Evolutionary conservation across 106 monocot species (phyloP).

Genomic region (Phalaenopsis aphrodite): DNA sequence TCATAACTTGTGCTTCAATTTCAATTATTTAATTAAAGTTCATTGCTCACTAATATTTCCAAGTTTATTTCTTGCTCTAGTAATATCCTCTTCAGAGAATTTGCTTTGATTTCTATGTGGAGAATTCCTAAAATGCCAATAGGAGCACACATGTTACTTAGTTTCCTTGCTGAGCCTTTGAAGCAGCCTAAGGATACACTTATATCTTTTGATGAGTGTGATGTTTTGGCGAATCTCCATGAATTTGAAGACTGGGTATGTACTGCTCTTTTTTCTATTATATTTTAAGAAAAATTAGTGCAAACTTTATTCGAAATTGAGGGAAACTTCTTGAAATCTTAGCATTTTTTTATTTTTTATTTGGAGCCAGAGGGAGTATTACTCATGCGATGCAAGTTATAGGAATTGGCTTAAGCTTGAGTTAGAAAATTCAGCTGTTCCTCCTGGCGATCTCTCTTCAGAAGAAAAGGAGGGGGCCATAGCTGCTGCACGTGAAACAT

Average conservation of each 20-base stretch:
- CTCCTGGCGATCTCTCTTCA: slow-evolving; percentile 58
- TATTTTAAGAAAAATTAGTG: neutral
- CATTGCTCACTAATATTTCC: neutral
- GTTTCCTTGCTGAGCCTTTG: slow-evolving; percentile 84
- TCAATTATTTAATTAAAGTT: neutral
- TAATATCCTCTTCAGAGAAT: slow-evolving; percentile 88
- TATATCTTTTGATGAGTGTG: slow-evolving; percentile 51
- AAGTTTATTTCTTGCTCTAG: neutral
- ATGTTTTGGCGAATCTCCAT: slow-evolving; percentile 53
- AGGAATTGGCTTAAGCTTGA: slow-evolving; percentile 91
- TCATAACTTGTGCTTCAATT: neutral
- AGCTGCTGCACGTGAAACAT: slow-evolving; percentile 63
- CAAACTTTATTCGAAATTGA: neutral
- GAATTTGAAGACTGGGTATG: slow-evolving; percentile 99
- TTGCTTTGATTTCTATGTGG: slow-evolving; percentile 98
- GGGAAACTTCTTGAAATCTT: neutral
- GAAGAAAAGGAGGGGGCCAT: slow-evolving; percentile 70
- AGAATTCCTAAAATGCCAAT: slow-evolving; percentile 89
- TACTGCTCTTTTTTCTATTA: slow-evolving; percentile 3
- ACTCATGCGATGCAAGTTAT: slow-evolving; percentile 92
- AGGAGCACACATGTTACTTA: slow-evolving; percentile 92
- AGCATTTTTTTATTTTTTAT: slow-evolving; percentile 2
- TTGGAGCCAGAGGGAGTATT: slow-evolving; percentile 57
- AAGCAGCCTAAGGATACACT: slow-evolving; percentile 73
- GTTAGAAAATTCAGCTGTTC: slow-evolving; percentile 59